phyloP scores from a whole-genome alignment of 2,329 filamentous ascomycete genomes.

The Gremmenia infestans region DNA sequence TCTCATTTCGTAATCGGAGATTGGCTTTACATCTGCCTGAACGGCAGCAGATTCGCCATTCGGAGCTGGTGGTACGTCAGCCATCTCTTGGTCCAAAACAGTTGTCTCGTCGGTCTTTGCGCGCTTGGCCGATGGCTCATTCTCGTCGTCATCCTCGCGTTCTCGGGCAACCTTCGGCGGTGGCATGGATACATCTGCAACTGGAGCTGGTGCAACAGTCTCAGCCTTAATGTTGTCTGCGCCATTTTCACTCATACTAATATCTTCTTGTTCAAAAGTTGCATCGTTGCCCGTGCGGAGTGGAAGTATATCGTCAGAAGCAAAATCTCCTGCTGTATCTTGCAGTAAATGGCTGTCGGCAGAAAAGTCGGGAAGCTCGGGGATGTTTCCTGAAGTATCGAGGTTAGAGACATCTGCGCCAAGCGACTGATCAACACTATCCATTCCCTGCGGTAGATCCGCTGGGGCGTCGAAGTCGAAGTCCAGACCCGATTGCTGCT shows the following conservation, averaged over 20 bases:
- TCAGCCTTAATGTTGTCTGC: constrained; percentile 32
- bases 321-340: background rate
- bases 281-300: background rate
- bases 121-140: constrained; percentile 72
- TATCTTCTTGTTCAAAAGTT: background rate
- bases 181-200: constrained; percentile 6
- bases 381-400: background rate
- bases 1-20: constrained; percentile 56
- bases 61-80: constrained; percentile 10
- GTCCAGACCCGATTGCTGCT: constrained; percentile 1
- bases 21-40: constrained; percentile 21
- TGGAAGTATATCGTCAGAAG: background rate
- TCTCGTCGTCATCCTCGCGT: constrained; percentile 67
- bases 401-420: background rate
- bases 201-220: constrained; percentile 27
- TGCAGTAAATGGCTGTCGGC: background rate
- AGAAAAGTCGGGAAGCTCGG: background rate
- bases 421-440: background rate
- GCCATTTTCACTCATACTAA: background rate
- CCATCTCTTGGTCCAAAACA: constrained; percentile 5
- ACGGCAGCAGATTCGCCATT: constrained; percentile 20
- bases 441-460: constrained; percentile 1
- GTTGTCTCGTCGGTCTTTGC: constrained; percentile 61
- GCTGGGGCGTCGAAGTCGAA: constrained; percentile 7
- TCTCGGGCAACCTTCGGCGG: constrained; percentile 62